These are phyloP conservation scores for Rhodotorula babjevae DNA, from an alignment of 768 basidiomycete species.

Conservation along the genomic window DNA sequence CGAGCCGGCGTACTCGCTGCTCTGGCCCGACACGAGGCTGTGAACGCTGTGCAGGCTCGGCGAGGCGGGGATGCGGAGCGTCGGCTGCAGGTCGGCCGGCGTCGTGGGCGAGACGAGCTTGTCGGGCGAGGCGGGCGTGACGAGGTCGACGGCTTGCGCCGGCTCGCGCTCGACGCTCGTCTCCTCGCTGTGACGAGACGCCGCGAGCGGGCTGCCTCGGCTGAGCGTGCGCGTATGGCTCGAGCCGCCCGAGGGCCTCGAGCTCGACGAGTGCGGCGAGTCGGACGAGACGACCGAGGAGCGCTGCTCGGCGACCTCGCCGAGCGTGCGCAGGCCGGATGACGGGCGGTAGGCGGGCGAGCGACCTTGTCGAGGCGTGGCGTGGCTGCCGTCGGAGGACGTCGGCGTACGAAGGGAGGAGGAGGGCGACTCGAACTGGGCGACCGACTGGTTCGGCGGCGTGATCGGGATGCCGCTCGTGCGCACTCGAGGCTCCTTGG, in stretches of 20 bases:
- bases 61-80: slow-evolving; percentile 14
- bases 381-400: neutral
- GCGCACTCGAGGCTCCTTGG: neutral
- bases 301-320: slow-evolving; percentile 11
- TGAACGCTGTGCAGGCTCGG: slow-evolving; percentile 15
- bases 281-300: neutral
- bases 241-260: neutral
- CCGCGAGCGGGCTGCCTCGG: slow-evolving; percentile 1
- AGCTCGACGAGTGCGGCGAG: neutral
- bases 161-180: neutral
- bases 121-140: neutral
- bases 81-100: slow-evolving; percentile 12
- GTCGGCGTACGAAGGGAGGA: neutral
- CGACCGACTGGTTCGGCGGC: slow-evolving; percentile 17
- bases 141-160: neutral
- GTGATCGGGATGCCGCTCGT: slow-evolving; percentile 9
- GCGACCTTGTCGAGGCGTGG: neutral
- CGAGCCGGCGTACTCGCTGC: slow-evolving; percentile 31
- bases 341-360: neutral
- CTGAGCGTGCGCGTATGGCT: slow-evolving; percentile 7
- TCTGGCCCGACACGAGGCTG: slow-evolving; percentile 13
- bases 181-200: neutral
- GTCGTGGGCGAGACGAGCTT: slow-evolving; percentile 11
- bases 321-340: neutral
- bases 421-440: slow-evolving; percentile 17